A percentile compares a stretch with the other conserved stretches of the same genome.
phyloP scores from a whole-genome alignment of 2,329 filamentous ascomycete species.

The Trichoderma sp. region DNA sequence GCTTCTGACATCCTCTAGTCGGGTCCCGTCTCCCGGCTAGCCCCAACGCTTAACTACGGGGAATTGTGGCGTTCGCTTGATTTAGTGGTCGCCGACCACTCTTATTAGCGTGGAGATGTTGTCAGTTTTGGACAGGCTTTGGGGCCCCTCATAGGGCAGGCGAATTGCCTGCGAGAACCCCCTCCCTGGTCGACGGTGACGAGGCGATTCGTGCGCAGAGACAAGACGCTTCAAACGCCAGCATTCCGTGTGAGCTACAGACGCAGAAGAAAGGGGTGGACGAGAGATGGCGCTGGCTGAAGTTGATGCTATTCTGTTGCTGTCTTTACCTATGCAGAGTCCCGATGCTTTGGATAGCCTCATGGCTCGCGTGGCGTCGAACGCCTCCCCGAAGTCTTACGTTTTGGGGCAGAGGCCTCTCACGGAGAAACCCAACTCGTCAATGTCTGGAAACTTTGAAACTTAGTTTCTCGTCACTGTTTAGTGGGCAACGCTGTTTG shows the following conservation, averaged over 20 bases:
- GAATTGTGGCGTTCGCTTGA: slow-evolving; percentile 15
- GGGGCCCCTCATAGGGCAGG: slow-evolving; percentile 11
- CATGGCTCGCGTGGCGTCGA: background rate
- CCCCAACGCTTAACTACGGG: slow-evolving; percentile 19
- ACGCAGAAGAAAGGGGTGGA: background rate
- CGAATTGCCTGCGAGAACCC: background rate
- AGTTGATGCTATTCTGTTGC: background rate
- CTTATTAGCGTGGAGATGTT: slow-evolving; percentile 1
- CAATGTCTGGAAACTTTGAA: background rate
- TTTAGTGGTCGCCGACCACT: slow-evolving; percentile 16
- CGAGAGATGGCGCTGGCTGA: background rate
- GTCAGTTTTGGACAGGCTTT: background rate
- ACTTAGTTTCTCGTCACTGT: background rate
- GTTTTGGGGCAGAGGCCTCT: background rate
- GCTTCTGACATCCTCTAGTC: slow-evolving; percentile 15
- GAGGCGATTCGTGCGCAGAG: background rate
- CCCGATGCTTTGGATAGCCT: slow-evolving; percentile 6
- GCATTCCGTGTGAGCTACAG: background rate
- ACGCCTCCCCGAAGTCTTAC: slow-evolving; percentile 15
- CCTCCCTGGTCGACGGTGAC: background rate
- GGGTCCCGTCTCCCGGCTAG: slow-evolving; percentile 14
- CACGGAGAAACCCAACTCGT: background rate
- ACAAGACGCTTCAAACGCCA: background rate
- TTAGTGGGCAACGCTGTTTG: background rate
- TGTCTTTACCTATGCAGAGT: background rate